These are phyloP conservation scores for Curvularia lunata DNA, from an alignment of 2,329 filamentous ascomycete species.

Conservation along the genomic window DNA sequence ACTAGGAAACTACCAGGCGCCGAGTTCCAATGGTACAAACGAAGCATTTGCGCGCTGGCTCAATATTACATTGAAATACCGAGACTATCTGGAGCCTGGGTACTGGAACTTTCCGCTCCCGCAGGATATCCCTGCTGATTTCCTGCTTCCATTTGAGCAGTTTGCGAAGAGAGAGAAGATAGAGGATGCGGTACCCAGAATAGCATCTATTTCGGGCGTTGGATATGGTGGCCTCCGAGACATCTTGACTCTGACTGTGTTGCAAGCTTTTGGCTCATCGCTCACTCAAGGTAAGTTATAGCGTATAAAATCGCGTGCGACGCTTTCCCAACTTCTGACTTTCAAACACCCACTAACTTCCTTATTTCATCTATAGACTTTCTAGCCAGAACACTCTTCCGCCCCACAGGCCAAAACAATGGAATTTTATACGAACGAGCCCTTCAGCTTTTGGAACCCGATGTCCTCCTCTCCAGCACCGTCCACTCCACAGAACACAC, in stretches of 20 bases:
- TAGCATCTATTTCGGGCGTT: constrained; percentile 26
- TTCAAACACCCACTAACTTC: too few species aligned
- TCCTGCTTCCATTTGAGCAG: constrained; percentile 57
- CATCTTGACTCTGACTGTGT: constrained; percentile 25
- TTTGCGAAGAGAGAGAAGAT: constrained; percentile 55
- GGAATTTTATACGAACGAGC: constrained; percentile 33
- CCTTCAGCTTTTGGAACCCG: constrained; percentile 21
- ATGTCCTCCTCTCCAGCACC: constrained; percentile 20
- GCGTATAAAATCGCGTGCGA: not conserved
- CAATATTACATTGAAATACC: constrained; percentile 25
- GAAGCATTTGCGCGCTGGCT: constrained; percentile 30
- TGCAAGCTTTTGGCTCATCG: constrained; percentile 30
- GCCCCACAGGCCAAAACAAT: constrained; percentile 23
- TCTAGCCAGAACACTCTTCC: constrained; percentile 14
- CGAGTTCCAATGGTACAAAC: constrained; percentile 20
- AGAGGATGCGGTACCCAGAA: constrained; percentile 26
- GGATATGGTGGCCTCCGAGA: constrained; percentile 28
- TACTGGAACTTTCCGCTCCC: constrained; percentile 42
- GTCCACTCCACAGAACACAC: constrained; percentile 15
- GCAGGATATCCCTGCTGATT: constrained; percentile 53
- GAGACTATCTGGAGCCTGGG: constrained; percentile 25
- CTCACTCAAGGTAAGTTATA: constrained; percentile 16
- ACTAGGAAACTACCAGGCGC: constrained; percentile 24
- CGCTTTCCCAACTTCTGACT: not conserved
- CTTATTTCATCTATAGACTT: constrained; percentile 1